A percentile compares a stretch with the other conserved stretches of the same genome.
Conservation (phyloP, 202 grass and related monocot species). For the Zoysia matrella region DNA sequence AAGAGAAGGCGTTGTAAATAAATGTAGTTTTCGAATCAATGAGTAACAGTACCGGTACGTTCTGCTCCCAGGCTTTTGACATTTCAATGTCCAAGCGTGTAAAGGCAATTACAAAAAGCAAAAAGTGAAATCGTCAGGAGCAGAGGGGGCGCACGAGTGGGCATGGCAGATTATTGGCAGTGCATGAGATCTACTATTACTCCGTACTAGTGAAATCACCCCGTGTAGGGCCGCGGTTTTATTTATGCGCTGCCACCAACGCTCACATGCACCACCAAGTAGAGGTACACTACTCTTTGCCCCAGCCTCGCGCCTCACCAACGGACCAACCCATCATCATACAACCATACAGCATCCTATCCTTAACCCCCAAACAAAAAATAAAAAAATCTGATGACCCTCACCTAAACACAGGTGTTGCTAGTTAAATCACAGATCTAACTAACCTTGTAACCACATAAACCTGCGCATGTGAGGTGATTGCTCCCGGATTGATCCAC, state of each 20-base stretch:
- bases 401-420: background rate
- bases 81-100: too few relatives aligned
- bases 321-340: background rate
- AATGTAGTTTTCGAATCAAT: too few relatives aligned
- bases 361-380: background rate
- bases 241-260: constrained; percentile 49
- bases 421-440: constrained; percentile 53
- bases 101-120: too few relatives aligned
- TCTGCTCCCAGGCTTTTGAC: too few relatives aligned
- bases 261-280: constrained; percentile 40
- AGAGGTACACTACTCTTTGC: background rate
- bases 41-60: too few relatives aligned
- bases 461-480: constrained; percentile 37
- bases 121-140: too few relatives aligned
- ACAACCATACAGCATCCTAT: background rate
- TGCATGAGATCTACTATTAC: background rate
- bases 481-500: constrained; percentile 8
- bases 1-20: too few relatives aligned
- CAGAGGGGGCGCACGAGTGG: constrained; percentile 49
- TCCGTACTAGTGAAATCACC: too few relatives aligned
- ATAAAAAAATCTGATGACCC: background rate
- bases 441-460: constrained; percentile 33
- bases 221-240: constrained; percentile 33
- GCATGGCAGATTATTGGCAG: background rate
- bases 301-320: background rate